Base-by-base conservation (phyloP, 2,329 filamentous ascomycete genomes). In the Fusarium miscanthi region DNA sequence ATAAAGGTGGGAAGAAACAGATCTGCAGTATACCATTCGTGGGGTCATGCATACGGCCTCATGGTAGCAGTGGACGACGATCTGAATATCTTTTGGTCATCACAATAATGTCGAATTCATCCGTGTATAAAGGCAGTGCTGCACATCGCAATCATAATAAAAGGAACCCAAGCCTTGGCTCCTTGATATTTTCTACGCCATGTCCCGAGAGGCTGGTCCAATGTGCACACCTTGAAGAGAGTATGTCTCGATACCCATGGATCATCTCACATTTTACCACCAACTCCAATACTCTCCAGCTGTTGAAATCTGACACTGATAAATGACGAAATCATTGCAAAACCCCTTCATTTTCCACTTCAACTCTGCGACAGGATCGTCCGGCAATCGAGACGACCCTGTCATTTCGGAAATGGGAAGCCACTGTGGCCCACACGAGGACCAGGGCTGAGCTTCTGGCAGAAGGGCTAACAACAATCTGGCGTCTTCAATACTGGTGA, bases 301-400 rank as follows among this genome's bases (percentile, higher is more conserved):
- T 4, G n/a, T 62, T 40, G 38, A 19, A 40, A n/a, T 38, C 27
- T 27, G 31, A 19, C 8, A 27, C 16, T 38, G 25, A 51, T 38
- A 35, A 52, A 69, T 69, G 66, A 69, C 61, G 64, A 48, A 64
- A 69, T 69, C 31, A 58, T 51, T 48, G n/a, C 14, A 37, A 27
- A 64, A 64, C 16, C 62, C 45, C 46, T 46, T 52, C 35, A n/a
- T 11, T 38, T 48, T 59, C 40, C 53, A 48, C 49, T 41, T 23
- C 30, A 52, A 60, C 63, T 53, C 57, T 58, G 43, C 17, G 61
- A 67, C 70, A 60, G 64, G 71, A 69, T 71, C 73, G 60, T 59
- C 71, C 66, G 67, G 72, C 66, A 64, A 74, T 77, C 69, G 68
- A 73, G 54, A 59, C 42, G 73, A 63, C 72, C 75, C 73, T 76